Evolutionary conservation across 768 basidiomycete species (phyloP), one percentile per base, ranked within the genome.

Genomic region (Melanogaster broomeanus): DNA sequence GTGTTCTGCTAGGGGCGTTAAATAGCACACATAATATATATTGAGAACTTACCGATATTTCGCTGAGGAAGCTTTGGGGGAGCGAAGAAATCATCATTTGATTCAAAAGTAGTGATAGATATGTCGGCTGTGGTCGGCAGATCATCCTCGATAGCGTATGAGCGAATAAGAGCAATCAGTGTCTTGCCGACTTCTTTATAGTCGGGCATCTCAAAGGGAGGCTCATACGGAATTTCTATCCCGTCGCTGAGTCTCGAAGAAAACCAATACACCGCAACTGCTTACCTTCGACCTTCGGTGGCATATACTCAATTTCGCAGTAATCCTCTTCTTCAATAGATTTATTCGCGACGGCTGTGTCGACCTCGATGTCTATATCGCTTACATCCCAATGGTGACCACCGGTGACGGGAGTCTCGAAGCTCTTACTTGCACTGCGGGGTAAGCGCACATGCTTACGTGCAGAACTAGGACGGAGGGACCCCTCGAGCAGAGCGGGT

Each of bases 361-460:
- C 61, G 21, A 70, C 57, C 30, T 72, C 70, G 10, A 77, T 64
- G 31, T 75, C 76, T 13, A 69, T 71, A 41, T 89, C 87, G 57
- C 81, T 84, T 30, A 88, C 78, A 58, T 93, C 88, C 90, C 89
- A 93, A 50, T 86, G 81, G 55, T 83, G 76, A 3, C 86, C 88
- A 10, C 70, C 73, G 18, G 82, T 83, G 34, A 77, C 56, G 2
- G 90, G 90, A 0, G 90, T 92, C 61, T 86, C 77, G 56, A 87
- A 86, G 15, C 52, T 71, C 54, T 77, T 77, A 39, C 67, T 71
- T 22, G 74, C 73, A 51, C 74, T 81, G 35, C 77, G 70, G 34
- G 83, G 83, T 12, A 75, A 73, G 38, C 88, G 77, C 46, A 79
- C 68, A 45, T 84, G 84, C 63, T 81, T 86, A 41, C 90, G 76